Evolutionary conservation across 495 filamentous ascomycete genomes (phyloP).

Genomic region (Aspergillus indologenus): DNA sequence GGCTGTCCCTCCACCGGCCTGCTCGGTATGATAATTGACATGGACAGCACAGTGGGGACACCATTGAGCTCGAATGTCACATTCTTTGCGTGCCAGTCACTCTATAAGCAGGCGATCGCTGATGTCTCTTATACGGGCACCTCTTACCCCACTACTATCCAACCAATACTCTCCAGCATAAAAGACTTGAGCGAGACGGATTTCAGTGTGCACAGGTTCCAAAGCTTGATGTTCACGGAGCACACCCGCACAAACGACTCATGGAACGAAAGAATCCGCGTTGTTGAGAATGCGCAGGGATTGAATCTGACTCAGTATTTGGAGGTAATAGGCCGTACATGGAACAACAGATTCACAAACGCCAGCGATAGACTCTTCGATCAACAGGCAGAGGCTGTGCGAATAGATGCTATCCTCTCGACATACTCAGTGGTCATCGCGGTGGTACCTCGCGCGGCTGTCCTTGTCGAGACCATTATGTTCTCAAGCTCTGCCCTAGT

Average conservation of each 20-base stretch:
- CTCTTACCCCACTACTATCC: conserved; percentile 6
- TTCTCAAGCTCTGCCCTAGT: background rate
- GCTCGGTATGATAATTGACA: conserved; percentile 17
- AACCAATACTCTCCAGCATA: background rate
- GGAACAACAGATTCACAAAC: conserved; percentile 23
- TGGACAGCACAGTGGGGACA: background rate
- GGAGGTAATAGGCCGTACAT: conserved; percentile 8
- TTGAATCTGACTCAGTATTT: conserved; percentile 9
- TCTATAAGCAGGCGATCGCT: conserved; percentile 16
- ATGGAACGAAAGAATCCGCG: background rate
- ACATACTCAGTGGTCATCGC: conserved; percentile 7
- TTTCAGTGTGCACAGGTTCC: conserved; percentile 7
- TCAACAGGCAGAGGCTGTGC: conserved; percentile 1
- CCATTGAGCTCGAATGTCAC: conserved; percentile 13
- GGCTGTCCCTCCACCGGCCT: conserved; percentile 13
- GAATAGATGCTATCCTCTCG: conserved; percentile 8
- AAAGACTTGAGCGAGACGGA: background rate
- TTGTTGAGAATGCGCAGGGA: background rate
- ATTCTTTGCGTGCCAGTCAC: conserved; percentile 16
- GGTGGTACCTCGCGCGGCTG: conserved; percentile 16
- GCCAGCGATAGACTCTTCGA: conserved; percentile 22
- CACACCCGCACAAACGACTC: background rate
- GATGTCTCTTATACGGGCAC: conserved; percentile 13
- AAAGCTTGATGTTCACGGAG: conserved; percentile 5
- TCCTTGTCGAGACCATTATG: conserved; percentile 13